Conservation (phyloP, 192 early-diverging fungal genomes). For the Coemansia sp. region DNA sequence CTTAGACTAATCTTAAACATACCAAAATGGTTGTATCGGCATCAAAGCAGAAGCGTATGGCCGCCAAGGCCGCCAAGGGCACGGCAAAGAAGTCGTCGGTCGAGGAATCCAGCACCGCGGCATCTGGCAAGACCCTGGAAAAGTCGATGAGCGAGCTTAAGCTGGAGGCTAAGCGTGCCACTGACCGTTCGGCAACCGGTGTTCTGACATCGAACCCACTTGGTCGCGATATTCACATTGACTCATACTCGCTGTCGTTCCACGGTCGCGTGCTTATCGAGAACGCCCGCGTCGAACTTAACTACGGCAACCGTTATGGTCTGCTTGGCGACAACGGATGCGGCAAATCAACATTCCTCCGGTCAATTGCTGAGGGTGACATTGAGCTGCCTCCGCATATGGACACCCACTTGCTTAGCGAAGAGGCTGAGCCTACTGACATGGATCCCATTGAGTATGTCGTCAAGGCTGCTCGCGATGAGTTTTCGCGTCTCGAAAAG, state of each 20-base stretch:
- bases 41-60: constrained; percentile 79
- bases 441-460: constrained; percentile 89
- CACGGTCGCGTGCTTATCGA: constrained; percentile 92
- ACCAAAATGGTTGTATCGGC: constrained; percentile 54
- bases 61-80: constrained; percentile 67
- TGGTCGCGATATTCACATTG: constrained; percentile 96
- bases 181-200: constrained; percentile 85
- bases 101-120: neutral
- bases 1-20: neutral
- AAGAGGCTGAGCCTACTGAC: constrained; percentile 94
- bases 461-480: constrained; percentile 81
- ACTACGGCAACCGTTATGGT: constrained; percentile 97
- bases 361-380: constrained; percentile 89
- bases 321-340: constrained; percentile 94
- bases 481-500: constrained; percentile 89
- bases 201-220: constrained; percentile 85
- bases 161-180: constrained; percentile 54
- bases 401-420: constrained; percentile 94
- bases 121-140: constrained; percentile 36
- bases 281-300: constrained; percentile 94
- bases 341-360: constrained; percentile 95
- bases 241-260: constrained; percentile 89
- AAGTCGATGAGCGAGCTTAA: constrained; percentile 57
- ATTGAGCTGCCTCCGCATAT: constrained; percentile 95
- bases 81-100: constrained; percentile 31